Evolutionary conservation across 2,329 filamentous ascomycete genomes (phyloP), one percentile per base, ranked within the genome.

Genomic region (Aplosporella prunicola): DNA sequence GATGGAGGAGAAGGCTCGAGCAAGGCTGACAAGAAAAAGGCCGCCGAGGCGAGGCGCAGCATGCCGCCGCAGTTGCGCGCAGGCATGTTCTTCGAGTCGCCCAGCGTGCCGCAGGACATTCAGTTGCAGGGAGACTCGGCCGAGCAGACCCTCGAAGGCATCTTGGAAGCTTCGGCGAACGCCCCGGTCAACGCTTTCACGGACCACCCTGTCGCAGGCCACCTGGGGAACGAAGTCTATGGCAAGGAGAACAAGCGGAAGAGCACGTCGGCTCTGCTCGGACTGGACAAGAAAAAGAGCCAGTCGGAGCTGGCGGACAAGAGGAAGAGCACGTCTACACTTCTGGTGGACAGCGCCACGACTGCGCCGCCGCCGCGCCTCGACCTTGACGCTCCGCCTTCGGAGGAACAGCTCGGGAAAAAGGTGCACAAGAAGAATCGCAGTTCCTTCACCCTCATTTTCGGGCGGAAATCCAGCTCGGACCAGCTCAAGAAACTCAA

Each of bases 121-220:
- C 60, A 74, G 25, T 60, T 77, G 27, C 71, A 74, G 56, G 78
- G 83, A 41, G 81, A 84, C 13, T 96, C 91, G 17, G 88, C 89
- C 9, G 84, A 87, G 54, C 80, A 76, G 27, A 94, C 89, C 0
- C 72, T 98, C 6, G 88, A 98, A 47, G 88, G 78, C 55, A 93
- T 98, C 36, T 71, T 98, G 6, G 82, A 94, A 53, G 91, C 89
- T 6, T 91, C 89, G 3, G 83, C 85, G 3, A 75, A 72, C 42
- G 89, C 91, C 0, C 91, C 91, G 1, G 87, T 94, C 20, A 85
- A 72, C 47, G 89, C 88, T 17, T 96, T 96, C 51, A 93, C 83
- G 0, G 86, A 95, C 51, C 87, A 95, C 56, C 76, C 80, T 1
- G 87, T 83, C 52, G 82, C 80, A 18, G 87, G 87, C 4, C 76